Evolutionary conservation across 306 rosid species (phyloP).

Genomic region (Ziziphus jujuba): DNA sequence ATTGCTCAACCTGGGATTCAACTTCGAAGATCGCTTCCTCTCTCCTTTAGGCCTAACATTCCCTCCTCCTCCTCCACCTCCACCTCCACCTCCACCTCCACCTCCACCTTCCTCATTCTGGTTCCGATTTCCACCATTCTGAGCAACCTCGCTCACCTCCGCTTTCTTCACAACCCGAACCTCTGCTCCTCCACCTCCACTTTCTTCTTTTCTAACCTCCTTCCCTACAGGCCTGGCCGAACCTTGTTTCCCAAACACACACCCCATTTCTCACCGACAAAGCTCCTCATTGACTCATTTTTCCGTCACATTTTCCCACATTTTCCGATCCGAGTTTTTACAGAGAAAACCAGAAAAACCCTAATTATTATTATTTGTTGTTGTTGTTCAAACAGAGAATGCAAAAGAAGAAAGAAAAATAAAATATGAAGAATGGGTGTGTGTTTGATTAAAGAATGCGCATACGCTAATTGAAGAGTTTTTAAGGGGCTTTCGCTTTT

Average conservation of each 20-base stretch:
- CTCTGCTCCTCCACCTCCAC: slow-evolving; percentile 18
- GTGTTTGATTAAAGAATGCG: slow-evolving; percentile 29
- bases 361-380: too few species aligned
- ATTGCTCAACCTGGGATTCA: slow-evolving; percentile 85
- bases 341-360: slow-evolving; percentile 34
- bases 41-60: slow-evolving; percentile 54
- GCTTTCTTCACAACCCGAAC: slow-evolving; percentile 19
- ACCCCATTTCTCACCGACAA: slow-evolving; percentile 59
- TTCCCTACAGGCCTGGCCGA: slow-evolving; percentile 35
- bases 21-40: slow-evolving; percentile 59
- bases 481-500: slow-evolving; percentile 51
- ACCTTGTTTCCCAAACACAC: slow-evolving; percentile 69
- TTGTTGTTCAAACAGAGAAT: not conserved
- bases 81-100: slow-evolving; percentile 27
- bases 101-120: too few species aligned
- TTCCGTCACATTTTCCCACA: slow-evolving; percentile 29
- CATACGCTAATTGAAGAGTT: slow-evolving; percentile 42
- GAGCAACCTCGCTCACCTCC: too few species aligned
- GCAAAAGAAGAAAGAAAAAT: not conserved
- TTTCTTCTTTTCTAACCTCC: slow-evolving; percentile 17
- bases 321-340: not conserved
- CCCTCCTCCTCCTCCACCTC: slow-evolving; percentile 34
- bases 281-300: slow-evolving; percentile 47
- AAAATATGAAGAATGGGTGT: not conserved
- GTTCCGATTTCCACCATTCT: slow-evolving; percentile 46